Percentiles rank a stretch among this genome's conserved stretches.
Evolutionary conservation across 768 basidiomycete species (phyloP).

Genomic region (Termitomyces sp.): DNA sequence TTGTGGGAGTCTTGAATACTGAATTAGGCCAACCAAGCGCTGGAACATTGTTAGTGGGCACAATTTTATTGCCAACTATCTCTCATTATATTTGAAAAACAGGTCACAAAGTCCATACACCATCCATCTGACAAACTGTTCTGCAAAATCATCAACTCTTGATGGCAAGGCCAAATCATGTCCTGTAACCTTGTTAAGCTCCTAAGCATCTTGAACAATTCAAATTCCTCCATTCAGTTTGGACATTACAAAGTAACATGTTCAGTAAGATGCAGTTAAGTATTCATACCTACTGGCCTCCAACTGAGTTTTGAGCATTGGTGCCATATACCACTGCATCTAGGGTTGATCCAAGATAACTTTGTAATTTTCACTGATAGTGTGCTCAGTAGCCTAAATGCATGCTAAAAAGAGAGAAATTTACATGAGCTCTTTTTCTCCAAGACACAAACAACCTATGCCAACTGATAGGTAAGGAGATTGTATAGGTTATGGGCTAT

Average conservation of each 20-base stretch:
- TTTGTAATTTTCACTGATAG: slow-evolving; percentile 14
- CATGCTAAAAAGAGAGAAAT: too few relatives aligned
- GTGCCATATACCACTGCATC: slow-evolving; percentile 18
- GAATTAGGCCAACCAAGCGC: slow-evolving; percentile 17
- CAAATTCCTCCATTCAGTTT: slow-evolving; percentile 25
- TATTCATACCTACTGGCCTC: slow-evolving; percentile 19
- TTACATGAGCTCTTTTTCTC: too few relatives aligned
- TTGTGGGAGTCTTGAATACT: slow-evolving; percentile 23
- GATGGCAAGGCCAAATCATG: slow-evolving; percentile 21
- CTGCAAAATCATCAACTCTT: slow-evolving; percentile 20
- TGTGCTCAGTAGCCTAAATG: too few relatives aligned
- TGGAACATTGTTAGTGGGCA: slow-evolving; percentile 30
- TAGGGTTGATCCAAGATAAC: slow-evolving; percentile 21
- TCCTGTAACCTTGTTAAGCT: slow-evolving; percentile 29
- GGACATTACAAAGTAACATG: slow-evolving; percentile 18
- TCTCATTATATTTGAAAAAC: slow-evolving; percentile 29
- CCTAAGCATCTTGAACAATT: slow-evolving; percentile 27
- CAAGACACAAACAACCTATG: too few relatives aligned
- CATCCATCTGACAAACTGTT: slow-evolving; percentile 16
- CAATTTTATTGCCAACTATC: slow-evolving; percentile 18
- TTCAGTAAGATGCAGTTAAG: slow-evolving; percentile 19
- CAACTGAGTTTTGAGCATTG: slow-evolving; percentile 16
- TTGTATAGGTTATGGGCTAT: too few relatives aligned
- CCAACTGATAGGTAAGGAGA: too few relatives aligned
- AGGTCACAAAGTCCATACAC: slow-evolving; percentile 24